A percentile compares a stretch with the other conserved stretches of the same genome.
Evolutionary conservation across 805 yeast species (phyloP).

Genomic region (Ogataea glucozyma): DNA sequence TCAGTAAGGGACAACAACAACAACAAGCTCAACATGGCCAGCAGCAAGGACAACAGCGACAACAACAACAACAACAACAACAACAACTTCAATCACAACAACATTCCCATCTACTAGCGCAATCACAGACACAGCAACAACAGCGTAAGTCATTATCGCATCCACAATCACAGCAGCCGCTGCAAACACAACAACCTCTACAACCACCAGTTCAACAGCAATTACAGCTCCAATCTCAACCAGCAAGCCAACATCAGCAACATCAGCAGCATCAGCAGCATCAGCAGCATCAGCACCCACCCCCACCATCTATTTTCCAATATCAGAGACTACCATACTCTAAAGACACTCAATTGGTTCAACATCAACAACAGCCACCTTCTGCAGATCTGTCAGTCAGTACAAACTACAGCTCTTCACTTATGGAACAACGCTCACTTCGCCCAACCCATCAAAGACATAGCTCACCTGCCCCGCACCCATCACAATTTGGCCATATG

Average conservation of each 20-base stretch:
- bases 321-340: slow-evolving; percentile 8
- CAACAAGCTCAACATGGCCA: not conserved
- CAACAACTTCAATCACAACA: slow-evolving; percentile 1
- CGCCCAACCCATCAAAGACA: slow-evolving; percentile 12
- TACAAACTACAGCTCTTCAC: slow-evolving; percentile 7
- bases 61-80: slow-evolving; percentile 2
- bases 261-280: not conserved
- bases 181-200: not conserved
- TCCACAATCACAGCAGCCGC: not conserved
- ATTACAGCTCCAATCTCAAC: not conserved
- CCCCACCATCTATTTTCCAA: slow-evolving; percentile 2
- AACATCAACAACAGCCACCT: slow-evolving; percentile 3
- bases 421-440: slow-evolving; percentile 8
- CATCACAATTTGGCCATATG: slow-evolving; percentile 11
- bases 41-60: slow-evolving; percentile 3
- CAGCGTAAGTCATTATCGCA: not conserved
- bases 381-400: slow-evolving; percentile 5
- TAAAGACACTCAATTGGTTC: slow-evolving; percentile 4
- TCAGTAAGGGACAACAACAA: not conserved
- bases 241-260: not conserved
- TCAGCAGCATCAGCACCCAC: not conserved
- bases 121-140: not conserved
- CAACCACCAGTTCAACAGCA: not conserved
- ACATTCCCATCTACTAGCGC: not conserved
- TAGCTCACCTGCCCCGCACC: slow-evolving; percentile 6